Conservation (phyloP, 345 rosid genomes). For the Gossypium anomalum region DNA sequence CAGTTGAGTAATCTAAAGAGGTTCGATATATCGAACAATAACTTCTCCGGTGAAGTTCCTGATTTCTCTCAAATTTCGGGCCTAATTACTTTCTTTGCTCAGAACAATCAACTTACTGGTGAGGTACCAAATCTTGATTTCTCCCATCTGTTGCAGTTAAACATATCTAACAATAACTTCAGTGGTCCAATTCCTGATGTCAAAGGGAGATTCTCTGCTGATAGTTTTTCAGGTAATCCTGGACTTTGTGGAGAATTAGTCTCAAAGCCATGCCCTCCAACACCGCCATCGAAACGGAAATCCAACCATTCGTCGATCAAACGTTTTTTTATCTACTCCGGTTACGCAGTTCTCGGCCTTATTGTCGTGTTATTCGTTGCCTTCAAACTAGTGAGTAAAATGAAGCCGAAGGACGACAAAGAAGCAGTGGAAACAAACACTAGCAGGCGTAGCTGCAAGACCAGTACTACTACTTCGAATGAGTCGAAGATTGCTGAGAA, state of each 20-base stretch:
- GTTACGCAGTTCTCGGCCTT: constrained; percentile 34
- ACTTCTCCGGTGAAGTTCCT: constrained; percentile 40
- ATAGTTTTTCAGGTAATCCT: constrained; percentile 44
- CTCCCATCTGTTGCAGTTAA: constrained; percentile 36
- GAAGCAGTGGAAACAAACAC: constrained; percentile 7
- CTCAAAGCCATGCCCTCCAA: constrained; percentile 30
- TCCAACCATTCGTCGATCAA: constrained; percentile 15
- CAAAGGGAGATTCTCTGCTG: constrained; percentile 22
- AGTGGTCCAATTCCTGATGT: constrained; percentile 44
- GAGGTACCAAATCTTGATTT: constrained; percentile 41
- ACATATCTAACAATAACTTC: constrained; percentile 39
- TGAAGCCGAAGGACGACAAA: constrained; percentile 15
- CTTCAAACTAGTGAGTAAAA: constrained; percentile 24
- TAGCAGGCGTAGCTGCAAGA: constrained; percentile 19
- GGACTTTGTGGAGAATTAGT: constrained; percentile 40
- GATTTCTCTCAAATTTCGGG: constrained; percentile 38
- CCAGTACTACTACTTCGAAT: constrained; percentile 17
- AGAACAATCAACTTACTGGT: constrained; percentile 47
- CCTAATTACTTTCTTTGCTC: constrained; percentile 35
- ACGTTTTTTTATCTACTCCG: constrained; percentile 34
- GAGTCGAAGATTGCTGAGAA: constrained; percentile 20
- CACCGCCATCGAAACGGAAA: constrained; percentile 9
- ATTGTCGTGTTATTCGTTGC: constrained; percentile 22
- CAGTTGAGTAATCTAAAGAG: constrained; percentile 40
- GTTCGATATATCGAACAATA: constrained; percentile 39